Conservation (phyloP, 2,329 filamentous ascomycete species). For the Fusarium verticillioides region DNA sequence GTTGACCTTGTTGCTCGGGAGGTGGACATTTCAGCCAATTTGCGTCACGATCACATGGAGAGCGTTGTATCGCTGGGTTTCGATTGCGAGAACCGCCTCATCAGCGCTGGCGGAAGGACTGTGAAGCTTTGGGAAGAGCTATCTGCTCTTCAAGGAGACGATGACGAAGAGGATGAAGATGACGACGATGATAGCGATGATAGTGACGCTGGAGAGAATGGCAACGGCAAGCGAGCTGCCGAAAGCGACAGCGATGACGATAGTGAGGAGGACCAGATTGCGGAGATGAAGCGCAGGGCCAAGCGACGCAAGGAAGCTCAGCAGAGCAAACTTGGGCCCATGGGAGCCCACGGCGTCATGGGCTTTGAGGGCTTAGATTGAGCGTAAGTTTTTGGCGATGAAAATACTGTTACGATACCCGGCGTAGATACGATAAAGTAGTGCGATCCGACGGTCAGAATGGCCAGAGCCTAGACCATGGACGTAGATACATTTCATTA, state of each 20-base stretch:
- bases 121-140: constrained; percentile 95
- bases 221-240: constrained; percentile 59
- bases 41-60: constrained; percentile 85
- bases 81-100: constrained; percentile 85
- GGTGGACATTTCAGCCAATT: constrained; percentile 70
- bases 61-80: constrained; percentile 85
- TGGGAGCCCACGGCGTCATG: constrained; percentile 63
- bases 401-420: constrained; percentile 33
- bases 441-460: neutral
- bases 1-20: constrained; percentile 81
- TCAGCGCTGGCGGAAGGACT: constrained; percentile 85
- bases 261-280: constrained; percentile 49
- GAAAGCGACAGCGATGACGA: constrained; percentile 61
- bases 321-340: constrained; percentile 58
- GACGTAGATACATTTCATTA: neutral
- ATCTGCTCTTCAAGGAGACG: constrained; percentile 60
- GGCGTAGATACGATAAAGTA: neutral
- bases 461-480: neutral
- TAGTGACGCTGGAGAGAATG: constrained; percentile 56
- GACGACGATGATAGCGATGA: constrained; percentile 63
- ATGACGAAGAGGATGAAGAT: constrained; percentile 52
- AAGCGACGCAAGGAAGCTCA: constrained; percentile 58
- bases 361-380: constrained; percentile 61
- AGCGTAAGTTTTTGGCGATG: neutral
- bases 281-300: constrained; percentile 57